Base-by-base conservation (phyloP, 805 yeast species). In the Lachancea waltii region DNA sequence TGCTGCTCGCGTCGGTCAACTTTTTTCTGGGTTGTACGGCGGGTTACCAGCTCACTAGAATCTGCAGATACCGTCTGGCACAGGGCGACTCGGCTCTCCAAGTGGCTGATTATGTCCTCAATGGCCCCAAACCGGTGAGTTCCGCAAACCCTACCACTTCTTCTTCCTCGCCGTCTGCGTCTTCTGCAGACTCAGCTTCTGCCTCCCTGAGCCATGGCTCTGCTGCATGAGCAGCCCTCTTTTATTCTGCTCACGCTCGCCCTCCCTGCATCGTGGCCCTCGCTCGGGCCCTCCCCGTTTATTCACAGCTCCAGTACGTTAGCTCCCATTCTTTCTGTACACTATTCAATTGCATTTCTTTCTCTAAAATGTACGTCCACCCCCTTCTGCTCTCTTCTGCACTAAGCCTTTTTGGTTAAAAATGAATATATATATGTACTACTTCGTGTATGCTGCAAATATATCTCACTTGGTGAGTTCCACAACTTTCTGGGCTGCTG, bases 401-500 rank as follows among this genome's bases (percentile, higher is more conserved):
- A n/a, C n/a, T n/a, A n/a, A n/a, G n/a, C n/a, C n/a, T n/a, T n/a
- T n/a, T n/a, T n/a, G n/a, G n/a, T n/a, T n/a, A n/a, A n/a, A n/a
- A n/a, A n/a, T n/a, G n/a, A n/a, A n/a, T n/a, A n/a, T n/a, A n/a
- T n/a, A n/a, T n/a, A n/a, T n/a, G n/a, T n/a, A n/a, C n/a, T n/a
- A n/a, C n/a, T n/a, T n/a, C 26, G 26, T 13, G 7, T 11, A 11
- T 11, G 13, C 13, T 5, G 24, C 24, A 15, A 9, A n/a, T 14
- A 14, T 4, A n/a, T 15, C 30, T 25, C 30, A 18, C 30, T 63
- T 62, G 42, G 81, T 69, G 65, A 89, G 76, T 64, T 79, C 75
- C 49, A 89, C 95, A 52, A 84, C 95, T 71, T 83, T 85, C 71
- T 85, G 81, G 53, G 99, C 99, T 60, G 99, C 99, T 51, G 85